phyloP scores from a whole-genome alignment of 1,139 yeast genomes.

The Sugiyamaella castrensis region DNA sequence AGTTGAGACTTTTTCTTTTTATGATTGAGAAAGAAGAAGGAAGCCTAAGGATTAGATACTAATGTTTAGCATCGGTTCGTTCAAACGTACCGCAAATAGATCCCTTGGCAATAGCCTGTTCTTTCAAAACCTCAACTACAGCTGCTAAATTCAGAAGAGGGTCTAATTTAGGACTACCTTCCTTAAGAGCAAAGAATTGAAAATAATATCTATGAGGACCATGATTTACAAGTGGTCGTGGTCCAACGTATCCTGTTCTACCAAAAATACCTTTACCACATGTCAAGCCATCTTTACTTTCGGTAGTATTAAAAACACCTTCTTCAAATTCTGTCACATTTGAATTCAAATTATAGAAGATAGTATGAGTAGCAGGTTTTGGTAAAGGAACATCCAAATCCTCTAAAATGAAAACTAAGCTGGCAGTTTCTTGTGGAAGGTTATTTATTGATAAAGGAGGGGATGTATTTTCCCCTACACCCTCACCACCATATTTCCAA shows the following conservation, averaged over 20 bases:
- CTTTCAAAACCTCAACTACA: constrained; percentile 5
- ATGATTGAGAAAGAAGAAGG: too few relatives aligned
- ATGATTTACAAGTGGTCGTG: constrained; percentile 23
- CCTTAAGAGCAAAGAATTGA: constrained; percentile 21
- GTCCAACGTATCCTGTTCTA: constrained; percentile 20
- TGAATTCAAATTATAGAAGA: constrained; percentile 17
- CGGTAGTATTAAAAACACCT: constrained; percentile 17
- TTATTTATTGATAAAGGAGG: constrained; percentile 21
- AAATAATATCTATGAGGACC: constrained; percentile 27
- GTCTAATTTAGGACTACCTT: constrained; percentile 5
- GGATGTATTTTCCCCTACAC: constrained; percentile 20
- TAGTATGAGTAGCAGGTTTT: constrained; percentile 20
- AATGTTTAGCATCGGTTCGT: constrained; percentile 22
- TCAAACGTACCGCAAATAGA: constrained; percentile 23
- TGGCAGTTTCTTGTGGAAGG: constrained; percentile 20
- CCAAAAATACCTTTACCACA: constrained; percentile 22
- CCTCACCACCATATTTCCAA: constrained; percentile 23
- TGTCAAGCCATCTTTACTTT: constrained; percentile 7
- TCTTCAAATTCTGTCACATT: constrained; percentile 12
- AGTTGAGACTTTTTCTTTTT: too few relatives aligned
- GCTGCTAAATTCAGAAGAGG: constrained; percentile 11
- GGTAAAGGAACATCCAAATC: constrained; percentile 27
- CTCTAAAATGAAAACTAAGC: constrained; percentile 20
- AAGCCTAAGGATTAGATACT: too few relatives aligned
- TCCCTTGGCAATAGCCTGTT: constrained; percentile 23